Evolutionary conservation across 2,329 filamentous ascomycete species (phyloP).

Genomic region (Nigrograna mackinnonii): DNA sequence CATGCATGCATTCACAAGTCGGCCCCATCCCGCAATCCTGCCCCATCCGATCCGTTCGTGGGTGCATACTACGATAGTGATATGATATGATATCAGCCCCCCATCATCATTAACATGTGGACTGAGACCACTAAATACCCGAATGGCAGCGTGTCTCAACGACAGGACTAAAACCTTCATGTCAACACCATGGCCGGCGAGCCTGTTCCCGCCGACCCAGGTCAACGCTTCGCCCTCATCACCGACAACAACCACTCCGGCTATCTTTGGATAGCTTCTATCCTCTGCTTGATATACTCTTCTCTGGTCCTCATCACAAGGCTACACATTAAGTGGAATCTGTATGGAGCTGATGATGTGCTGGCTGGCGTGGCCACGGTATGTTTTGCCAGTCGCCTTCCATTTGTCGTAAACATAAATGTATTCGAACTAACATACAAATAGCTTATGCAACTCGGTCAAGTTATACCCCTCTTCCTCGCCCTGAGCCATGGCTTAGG

Average conservation of each 20-base stretch:
- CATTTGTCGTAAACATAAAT: too few species aligned
- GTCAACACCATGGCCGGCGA: too few species aligned
- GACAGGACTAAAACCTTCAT: too few species aligned
- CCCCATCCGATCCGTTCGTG: too few species aligned
- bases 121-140: too few species aligned
- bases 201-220: too few species aligned
- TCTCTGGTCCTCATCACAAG: conserved; percentile 14
- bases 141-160: too few species aligned
- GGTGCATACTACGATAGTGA: too few species aligned
- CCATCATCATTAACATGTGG: too few species aligned
- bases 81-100: too few species aligned
- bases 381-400: background rate
- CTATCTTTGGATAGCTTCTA: conserved; percentile 16
- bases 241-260: conserved; percentile 13
- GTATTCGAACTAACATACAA: conserved; percentile 1
- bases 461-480: conserved; percentile 12
- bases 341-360: conserved; percentile 17
- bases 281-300: conserved; percentile 16
- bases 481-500: conserved; percentile 15
- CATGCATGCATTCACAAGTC: too few species aligned
- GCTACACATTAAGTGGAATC: conserved; percentile 19
- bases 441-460: conserved; percentile 13
- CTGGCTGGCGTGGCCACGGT: conserved; percentile 13
- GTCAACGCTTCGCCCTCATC: conserved; percentile 13
- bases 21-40: too few species aligned